Percentiles rank a stretch among this genome's conserved stretches.
Evolutionary conservation across 2,329 filamentous ascomycete genomes (phyloP).

Genomic region (Akanthomyces dipterigenus): DNA sequence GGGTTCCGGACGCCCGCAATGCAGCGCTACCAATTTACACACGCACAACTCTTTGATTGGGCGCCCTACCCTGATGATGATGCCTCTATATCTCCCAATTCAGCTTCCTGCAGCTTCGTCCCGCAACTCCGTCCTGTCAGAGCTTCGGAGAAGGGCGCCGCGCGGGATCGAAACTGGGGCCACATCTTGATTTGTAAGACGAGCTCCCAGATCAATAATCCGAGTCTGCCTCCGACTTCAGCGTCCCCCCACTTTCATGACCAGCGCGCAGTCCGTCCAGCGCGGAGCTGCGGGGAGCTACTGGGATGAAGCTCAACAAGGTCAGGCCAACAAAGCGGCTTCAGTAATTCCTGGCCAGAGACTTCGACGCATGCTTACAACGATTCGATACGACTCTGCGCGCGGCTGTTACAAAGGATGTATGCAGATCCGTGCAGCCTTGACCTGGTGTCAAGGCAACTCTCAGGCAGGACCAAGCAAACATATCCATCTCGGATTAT

Average conservation of each 20-base stretch:
- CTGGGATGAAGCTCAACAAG: background rate
- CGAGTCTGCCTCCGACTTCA: background rate
- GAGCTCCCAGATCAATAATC: conserved; percentile 3
- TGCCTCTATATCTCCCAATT: background rate
- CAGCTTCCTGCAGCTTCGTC: background rate
- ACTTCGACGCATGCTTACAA: background rate
- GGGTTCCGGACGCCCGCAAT: too few species aligned
- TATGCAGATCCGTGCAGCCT: background rate
- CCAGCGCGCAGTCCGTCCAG: background rate
- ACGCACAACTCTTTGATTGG: too few species aligned
- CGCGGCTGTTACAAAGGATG: background rate
- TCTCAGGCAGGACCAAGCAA: too few species aligned
- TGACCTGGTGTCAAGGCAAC: background rate
- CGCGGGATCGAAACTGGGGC: background rate
- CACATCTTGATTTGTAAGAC: conserved; percentile 2
- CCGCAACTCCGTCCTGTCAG: background rate
- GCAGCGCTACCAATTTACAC: too few species aligned
- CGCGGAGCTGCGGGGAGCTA: background rate
- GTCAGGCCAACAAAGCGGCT: too few species aligned
- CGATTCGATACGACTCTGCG: background rate
- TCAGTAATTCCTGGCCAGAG: too few species aligned
- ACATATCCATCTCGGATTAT: too few species aligned
- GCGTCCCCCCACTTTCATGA: background rate
- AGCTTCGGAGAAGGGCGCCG: background rate
- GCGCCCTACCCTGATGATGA: too few species aligned